Evolutionary conservation across 208 protist genomes (phyloP).

Genomic region (Leishmania martiniquensis): DNA sequence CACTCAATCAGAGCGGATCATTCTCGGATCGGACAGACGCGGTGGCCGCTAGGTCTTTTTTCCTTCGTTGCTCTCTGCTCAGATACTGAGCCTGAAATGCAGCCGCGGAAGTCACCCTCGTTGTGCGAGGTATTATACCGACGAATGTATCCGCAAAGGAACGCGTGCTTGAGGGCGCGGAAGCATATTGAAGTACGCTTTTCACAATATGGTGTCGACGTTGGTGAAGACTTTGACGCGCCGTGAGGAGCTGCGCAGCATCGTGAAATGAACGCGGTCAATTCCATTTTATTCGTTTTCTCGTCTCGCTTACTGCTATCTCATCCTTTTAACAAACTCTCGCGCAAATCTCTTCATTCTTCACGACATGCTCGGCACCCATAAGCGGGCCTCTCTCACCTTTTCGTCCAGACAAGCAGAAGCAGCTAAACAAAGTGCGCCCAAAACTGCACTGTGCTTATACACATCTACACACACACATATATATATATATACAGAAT

Average conservation of each 20-base stretch:
- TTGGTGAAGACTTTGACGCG: not conserved
- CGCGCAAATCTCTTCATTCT: not conserved
- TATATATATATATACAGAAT: not conserved
- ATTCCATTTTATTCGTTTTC: not conserved
- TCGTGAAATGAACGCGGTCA: not conserved
- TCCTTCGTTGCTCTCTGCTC: not conserved
- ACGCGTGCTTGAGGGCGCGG: not conserved
- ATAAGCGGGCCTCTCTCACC: not conserved
- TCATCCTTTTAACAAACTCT: not conserved
- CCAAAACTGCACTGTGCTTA: not conserved
- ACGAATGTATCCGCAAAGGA: not conserved
- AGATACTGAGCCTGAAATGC: not conserved
- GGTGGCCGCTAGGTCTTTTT: not conserved
- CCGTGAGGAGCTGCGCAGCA: not conserved
- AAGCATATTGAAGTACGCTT: not conserved
- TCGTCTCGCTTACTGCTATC: not conserved
- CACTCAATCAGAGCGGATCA: not conserved
- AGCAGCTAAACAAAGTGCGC: not conserved
- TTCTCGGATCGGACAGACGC: not conserved
- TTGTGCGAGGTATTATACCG: too few species aligned
- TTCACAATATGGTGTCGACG: not conserved
- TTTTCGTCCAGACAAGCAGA: not conserved
- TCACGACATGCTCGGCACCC: too few species aligned
- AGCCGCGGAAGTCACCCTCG: not conserved
- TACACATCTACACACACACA: too few species aligned